Evolutionary conservation across 352 stramenopile species (phyloP).

Genomic region (Pythium coloratum): DNA sequence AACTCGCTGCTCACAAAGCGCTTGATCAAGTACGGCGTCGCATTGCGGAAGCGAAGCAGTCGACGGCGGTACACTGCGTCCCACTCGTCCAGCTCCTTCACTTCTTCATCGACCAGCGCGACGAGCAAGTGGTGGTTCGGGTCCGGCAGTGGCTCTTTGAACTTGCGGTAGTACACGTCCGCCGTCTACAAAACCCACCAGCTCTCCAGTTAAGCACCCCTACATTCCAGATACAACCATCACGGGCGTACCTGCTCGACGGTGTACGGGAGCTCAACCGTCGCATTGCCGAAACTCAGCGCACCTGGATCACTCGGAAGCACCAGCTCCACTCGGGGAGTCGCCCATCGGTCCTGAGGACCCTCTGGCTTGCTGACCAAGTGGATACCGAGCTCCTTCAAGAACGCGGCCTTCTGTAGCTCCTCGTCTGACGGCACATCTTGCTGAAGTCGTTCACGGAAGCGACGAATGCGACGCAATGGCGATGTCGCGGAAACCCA

Average conservation of each 20-base stretch:
- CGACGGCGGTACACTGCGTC: constrained; percentile 61
- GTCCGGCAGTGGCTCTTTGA: constrained; percentile 75
- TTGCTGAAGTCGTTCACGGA: constrained; percentile 15
- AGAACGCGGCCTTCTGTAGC: constrained; percentile 30
- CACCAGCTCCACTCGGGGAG: constrained; percentile 39
- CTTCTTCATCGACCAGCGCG: constrained; percentile 44
- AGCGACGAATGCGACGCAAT: constrained; percentile 25
- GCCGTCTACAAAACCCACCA: constrained; percentile 34
- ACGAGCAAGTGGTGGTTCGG: constrained; percentile 49
- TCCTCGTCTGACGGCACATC: constrained; percentile 15
- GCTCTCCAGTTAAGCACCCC: not conserved
- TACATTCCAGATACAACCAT: not conserved
- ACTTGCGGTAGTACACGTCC: constrained; percentile 79
- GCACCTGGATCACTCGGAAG: constrained; percentile 43
- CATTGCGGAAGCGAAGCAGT: constrained; percentile 67
- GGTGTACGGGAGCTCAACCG: constrained; percentile 47
- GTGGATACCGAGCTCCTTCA: constrained; percentile 45
- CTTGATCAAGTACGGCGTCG: constrained; percentile 74
- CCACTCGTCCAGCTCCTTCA: constrained; percentile 54
- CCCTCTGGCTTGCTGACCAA: constrained; percentile 31
- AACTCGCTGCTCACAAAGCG: constrained; percentile 71
- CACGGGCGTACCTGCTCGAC: constrained; percentile 52
- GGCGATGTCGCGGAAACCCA: constrained; percentile 30
- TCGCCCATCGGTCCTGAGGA: constrained; percentile 17
- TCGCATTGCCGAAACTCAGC: constrained; percentile 50